A percentile compares a stretch with the other conserved stretches of the same genome.
These are phyloP conservation scores for Botrytis sinoallii DNA, from an alignment of 2,329 filamentous ascomycete species.

Conservation along the genomic window DNA sequence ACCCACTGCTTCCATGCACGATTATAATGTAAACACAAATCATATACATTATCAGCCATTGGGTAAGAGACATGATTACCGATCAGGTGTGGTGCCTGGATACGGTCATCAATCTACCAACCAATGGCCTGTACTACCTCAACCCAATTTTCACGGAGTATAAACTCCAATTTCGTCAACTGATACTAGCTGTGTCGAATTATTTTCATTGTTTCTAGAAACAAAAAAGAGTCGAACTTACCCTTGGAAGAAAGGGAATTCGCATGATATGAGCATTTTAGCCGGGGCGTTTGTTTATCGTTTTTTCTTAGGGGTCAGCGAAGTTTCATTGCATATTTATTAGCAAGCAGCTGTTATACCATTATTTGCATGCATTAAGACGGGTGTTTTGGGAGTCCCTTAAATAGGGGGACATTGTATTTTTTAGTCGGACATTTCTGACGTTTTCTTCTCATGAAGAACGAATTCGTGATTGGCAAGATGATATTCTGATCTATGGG, in stretches of 20 bases:
- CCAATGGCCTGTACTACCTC: conserved; percentile 35
- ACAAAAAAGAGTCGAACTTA: conserved; percentile 2
- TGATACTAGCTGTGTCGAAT: background rate
- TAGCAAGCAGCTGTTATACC: conserved; percentile 6
- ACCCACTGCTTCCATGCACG: conserved; percentile 73
- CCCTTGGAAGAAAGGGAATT: background rate
- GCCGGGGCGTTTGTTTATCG: background rate
- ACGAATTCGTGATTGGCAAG: background rate
- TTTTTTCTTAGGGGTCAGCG: background rate
- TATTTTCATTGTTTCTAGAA: background rate
- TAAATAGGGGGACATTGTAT: background rate
- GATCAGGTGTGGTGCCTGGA: conserved; percentile 68
- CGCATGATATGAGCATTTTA: conserved; percentile 9
- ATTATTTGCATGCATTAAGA: conserved; percentile 17
- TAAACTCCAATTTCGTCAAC: background rate
- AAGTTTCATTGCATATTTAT: background rate
- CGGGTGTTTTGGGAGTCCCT: conserved; percentile 13
- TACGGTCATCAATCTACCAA: conserved; percentile 37
- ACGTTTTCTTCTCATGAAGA: background rate
- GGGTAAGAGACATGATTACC: conserved; percentile 64
- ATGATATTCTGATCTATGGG: background rate
- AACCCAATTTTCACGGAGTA: conserved; percentile 36
- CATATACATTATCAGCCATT: conserved; percentile 82
- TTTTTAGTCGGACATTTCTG: background rate
- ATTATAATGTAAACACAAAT: conserved; percentile 62